Evolutionary conservation across 164 flowering plant species (phyloP).

Genomic region (Magnolia officinalis): DNA sequence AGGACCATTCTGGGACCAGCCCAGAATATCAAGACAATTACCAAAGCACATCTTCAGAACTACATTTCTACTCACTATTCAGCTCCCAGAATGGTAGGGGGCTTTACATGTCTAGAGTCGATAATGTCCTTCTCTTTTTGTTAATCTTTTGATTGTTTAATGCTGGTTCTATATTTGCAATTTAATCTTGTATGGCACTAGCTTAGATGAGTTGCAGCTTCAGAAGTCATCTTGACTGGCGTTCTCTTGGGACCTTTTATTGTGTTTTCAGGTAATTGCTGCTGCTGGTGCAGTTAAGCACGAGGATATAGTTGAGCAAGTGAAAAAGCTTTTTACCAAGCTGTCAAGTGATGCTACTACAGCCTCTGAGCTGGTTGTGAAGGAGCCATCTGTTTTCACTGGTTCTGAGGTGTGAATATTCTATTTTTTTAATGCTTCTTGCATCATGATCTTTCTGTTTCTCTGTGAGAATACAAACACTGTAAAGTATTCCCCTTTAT

Average conservation of each 20-base stretch:
- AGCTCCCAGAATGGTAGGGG: constrained; percentile 81
- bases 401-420: constrained; percentile 82
- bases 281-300: constrained; percentile 96
- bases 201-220: background rate
- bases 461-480: background rate
- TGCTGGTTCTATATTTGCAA: background rate
- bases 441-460: background rate
- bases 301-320: constrained; percentile 86
- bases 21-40: constrained; percentile 68
- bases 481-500: background rate
- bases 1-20: constrained; percentile 97
- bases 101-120: background rate
- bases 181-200: background rate
- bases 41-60: constrained; percentile 61
- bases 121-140: background rate
- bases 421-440: background rate
- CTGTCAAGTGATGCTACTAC: constrained; percentile 76
- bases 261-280: constrained; percentile 62
- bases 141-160: background rate
- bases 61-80: constrained; percentile 87
- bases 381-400: constrained; percentile 78
- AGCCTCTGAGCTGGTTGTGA: constrained; percentile 67
- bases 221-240: background rate
- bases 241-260: background rate
- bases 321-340: constrained; percentile 77